Percentiles rank a stretch among this genome's conserved stretches.
Conservation (phyloP, 75 land plant genomes). For the Pinus taeda region DNA sequence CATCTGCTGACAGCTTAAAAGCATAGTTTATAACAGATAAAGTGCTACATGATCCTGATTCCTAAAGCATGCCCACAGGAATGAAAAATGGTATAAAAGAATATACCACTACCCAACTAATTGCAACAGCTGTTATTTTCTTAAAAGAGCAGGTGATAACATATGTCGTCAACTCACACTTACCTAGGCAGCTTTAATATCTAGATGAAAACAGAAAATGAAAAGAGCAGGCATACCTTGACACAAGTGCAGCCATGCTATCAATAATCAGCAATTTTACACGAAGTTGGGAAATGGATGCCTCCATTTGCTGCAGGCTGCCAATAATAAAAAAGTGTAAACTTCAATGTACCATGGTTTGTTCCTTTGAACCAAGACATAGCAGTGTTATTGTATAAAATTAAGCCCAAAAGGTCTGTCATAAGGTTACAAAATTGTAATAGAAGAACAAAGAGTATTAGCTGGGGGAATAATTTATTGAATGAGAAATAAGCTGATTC, state of each 20-base stretch:
- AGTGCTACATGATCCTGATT: no score
- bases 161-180: no score
- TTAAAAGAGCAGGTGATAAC: no score
- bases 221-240: conserved; percentile 23
- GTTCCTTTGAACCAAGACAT: neutral
- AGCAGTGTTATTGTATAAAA: no score
- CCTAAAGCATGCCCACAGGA: no score
- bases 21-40: no score
- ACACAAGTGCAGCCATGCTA: conserved; percentile 75
- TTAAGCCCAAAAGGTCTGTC: neutral
- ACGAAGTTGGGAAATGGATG: conserved; percentile 40
- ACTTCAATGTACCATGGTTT: neutral
- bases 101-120: no score
- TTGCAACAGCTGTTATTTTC: no score
- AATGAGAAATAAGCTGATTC: neutral
- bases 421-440: neutral
- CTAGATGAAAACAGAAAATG: no score
- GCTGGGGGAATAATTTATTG: neutral
- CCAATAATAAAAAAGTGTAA: neutral
- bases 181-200: no score
- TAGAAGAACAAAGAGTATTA: neutral
- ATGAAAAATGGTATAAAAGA: no score
- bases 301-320: conserved; percentile 71
- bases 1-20: no score
- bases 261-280: conserved; percentile 78